These are phyloP conservation scores for Cucurbita ficifolia DNA, from an alignment of 306 rosid genomes.

Conservation along the genomic window DNA sequence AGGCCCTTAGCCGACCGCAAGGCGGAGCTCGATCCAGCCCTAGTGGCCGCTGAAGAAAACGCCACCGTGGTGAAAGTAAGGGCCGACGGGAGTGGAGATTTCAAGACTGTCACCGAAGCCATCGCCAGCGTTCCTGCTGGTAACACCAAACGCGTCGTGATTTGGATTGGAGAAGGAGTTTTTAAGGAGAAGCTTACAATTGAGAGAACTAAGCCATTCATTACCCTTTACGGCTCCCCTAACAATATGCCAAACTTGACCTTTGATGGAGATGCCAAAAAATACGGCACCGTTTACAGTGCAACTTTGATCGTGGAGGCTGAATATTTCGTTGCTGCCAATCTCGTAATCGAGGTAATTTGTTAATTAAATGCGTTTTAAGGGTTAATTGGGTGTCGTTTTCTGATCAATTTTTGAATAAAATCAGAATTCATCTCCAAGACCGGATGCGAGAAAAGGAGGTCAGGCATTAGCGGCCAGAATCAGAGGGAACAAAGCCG, in stretches of 20 bases:
- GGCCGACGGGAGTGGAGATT: conserved; percentile 34
- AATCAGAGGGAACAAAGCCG: conserved; percentile 19
- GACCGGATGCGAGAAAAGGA: conserved; percentile 15
- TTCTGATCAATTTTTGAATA: too few species aligned
- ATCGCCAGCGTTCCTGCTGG: conserved; percentile 27
- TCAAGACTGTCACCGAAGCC: conserved; percentile 31
- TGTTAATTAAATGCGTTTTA: too few species aligned
- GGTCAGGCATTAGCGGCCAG: conserved; percentile 39
- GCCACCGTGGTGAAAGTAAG: conserved; percentile 23
- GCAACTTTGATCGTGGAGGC: conserved; percentile 27
- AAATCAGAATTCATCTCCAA: conserved; percentile 29
- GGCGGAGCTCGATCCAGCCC: conserved; percentile 18
- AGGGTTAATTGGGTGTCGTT: too few species aligned
- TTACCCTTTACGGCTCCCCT: conserved; percentile 27
- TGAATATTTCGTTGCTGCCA: conserved; percentile 25
- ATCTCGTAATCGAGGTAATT: conserved; percentile 20
- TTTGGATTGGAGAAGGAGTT: conserved; percentile 38
- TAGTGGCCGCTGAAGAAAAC: conserved; percentile 25
- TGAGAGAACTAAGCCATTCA: conserved; percentile 23
- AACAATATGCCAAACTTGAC: conserved; percentile 21
- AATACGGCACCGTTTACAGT: conserved; percentile 48
- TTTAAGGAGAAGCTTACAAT: conserved; percentile 40
- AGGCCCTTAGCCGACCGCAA: not conserved
- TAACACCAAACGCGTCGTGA: conserved; percentile 32
- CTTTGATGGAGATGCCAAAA: conserved; percentile 18